Evolutionary conservation across 1,284 basidiomycete species (phyloP).

Genomic region (Puccinia brachypodii): DNA sequence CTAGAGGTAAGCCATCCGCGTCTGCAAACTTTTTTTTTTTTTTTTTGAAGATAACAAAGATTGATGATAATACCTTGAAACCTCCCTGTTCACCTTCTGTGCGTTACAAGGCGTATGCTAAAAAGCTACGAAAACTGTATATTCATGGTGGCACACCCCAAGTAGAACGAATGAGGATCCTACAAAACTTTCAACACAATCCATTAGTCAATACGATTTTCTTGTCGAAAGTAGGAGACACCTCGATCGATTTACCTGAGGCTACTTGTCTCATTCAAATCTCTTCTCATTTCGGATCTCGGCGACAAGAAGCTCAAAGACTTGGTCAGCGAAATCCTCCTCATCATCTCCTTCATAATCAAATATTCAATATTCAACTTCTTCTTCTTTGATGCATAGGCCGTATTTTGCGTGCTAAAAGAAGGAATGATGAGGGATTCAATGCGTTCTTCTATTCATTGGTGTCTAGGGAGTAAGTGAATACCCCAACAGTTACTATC

Average conservation of each 20-base stretch:
- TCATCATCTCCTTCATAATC: conserved; percentile 21
- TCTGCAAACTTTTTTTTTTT: too few relatives aligned
- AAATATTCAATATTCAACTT: conserved; percentile 7
- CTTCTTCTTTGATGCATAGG: conserved; percentile 61
- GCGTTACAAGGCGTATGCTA: conserved; percentile 76
- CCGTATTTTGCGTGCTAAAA: conserved; percentile 92
- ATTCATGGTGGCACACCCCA: conserved; percentile 97
- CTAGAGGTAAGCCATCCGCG: conserved; percentile 69
- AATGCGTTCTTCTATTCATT: conserved; percentile 99
- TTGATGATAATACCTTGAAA: neutral
- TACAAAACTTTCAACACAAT: conserved; percentile 94
- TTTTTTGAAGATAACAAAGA: neutral
- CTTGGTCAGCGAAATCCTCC: conserved; percentile 64
- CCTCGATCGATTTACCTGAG: conserved; percentile 97
- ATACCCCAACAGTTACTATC: neutral
- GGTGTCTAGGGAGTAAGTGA: conserved; percentile 77
- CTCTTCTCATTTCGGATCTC: conserved; percentile 98
- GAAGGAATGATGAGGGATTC: conserved; percentile 98
- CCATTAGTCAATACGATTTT: conserved; percentile 95
- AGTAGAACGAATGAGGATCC: conserved; percentile 89
- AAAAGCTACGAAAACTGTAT: conserved; percentile 87
- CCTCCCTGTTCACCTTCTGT: neutral
- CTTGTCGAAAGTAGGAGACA: conserved; percentile 98
- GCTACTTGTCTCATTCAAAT: conserved; percentile 99
- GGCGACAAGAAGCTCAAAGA: conserved; percentile 95